Evolutionary conservation across 2,329 filamentous ascomycete genomes (phyloP).

Genomic region (Sporothrix mexicana): DNA sequence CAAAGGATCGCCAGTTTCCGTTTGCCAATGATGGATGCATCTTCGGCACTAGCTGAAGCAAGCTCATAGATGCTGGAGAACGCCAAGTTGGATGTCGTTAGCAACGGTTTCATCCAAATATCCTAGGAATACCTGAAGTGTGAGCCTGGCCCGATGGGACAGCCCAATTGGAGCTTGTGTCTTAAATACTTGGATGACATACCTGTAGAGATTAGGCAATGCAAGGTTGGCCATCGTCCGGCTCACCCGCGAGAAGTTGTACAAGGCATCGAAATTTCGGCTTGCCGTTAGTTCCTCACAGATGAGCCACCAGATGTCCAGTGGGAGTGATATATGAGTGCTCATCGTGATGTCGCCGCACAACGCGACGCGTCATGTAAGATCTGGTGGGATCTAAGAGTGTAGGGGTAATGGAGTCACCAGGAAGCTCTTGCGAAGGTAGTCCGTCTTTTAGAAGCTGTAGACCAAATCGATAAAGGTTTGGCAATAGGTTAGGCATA

Average conservation of each 20-base stretch:
- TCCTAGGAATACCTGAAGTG: too few species aligned
- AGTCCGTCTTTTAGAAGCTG: not conserved
- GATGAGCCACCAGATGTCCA: constrained; percentile 66
- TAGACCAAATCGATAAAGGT: not conserved
- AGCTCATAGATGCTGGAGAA: constrained; percentile 53
- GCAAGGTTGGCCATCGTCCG: constrained; percentile 63
- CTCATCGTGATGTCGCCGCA: not conserved
- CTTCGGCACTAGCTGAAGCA: constrained; percentile 52
- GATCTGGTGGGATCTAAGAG: not conserved
- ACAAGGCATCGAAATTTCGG: constrained; percentile 65
- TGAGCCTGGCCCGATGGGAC: too few species aligned
- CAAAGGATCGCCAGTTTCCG: constrained; percentile 68
- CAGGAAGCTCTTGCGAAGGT: not conserved
- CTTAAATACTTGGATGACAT: constrained; percentile 37
- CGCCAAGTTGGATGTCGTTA: not conserved
- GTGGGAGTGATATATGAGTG: constrained; percentile 49
- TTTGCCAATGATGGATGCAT: constrained; percentile 48
- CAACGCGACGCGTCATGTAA: constrained; percentile 6
- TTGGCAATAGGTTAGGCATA: not conserved
- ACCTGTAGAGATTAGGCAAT: constrained; percentile 69
- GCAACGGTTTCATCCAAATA: too few species aligned
- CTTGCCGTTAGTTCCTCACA: constrained; percentile 62
- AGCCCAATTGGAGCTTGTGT: too few species aligned
- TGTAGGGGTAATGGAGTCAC: not conserved
- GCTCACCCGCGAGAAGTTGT: constrained; percentile 61